Evolutionary conservation across 2,329 filamentous ascomycete genomes (phyloP), one percentile per base, ranked within the genome.

Genomic region (Didymellaceae sp.): DNA sequence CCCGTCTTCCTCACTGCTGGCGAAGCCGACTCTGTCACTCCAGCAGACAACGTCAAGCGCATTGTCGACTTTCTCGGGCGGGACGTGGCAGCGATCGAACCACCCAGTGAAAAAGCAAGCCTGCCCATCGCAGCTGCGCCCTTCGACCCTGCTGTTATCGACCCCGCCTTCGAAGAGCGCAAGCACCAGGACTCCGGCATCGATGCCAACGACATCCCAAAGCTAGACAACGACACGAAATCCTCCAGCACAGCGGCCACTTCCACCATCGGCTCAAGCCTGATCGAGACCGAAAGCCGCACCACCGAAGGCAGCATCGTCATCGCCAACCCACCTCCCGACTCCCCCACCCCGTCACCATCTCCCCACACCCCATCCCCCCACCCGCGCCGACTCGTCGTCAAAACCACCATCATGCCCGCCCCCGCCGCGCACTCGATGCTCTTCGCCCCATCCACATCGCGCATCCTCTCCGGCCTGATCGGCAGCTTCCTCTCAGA

Each of bases 1-100:
- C 92, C 93, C 0, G 79, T 96, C 2, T 88, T 90, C 55, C 80
- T 97, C 2, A 82, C 96, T 35, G 90, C 85, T 11, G 93, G 89
- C 17, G 86, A 90, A 63, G 80, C 83, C 6, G 94, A 99, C 66
- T 78, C 80, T 7, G 78, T 97, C 24, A 93, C 90, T 0, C 86
- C 87, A n/a, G 81, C 88, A 0, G 76, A 72, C 2, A 88, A 94
- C 61, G 79, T 91, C 9, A 79, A 84, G 35, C 88, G 85, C 62
- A 90, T 97, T 55, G 78, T 80, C 4, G 57, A 63, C 8, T 79
- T 71, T 30, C 55, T 77, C 1, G 71, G 73, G 18, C 65, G 71
- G 41, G 65, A 70, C 26, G 55, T 76, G 18, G 72, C 71, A n/a
- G 67, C 60, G 2, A 64, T 66, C 9, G 55, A 59, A 16, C 58